Evolutionary conservation across 345 rosid species (phyloP).

Genomic region (Lepidium aucheri): DNA sequence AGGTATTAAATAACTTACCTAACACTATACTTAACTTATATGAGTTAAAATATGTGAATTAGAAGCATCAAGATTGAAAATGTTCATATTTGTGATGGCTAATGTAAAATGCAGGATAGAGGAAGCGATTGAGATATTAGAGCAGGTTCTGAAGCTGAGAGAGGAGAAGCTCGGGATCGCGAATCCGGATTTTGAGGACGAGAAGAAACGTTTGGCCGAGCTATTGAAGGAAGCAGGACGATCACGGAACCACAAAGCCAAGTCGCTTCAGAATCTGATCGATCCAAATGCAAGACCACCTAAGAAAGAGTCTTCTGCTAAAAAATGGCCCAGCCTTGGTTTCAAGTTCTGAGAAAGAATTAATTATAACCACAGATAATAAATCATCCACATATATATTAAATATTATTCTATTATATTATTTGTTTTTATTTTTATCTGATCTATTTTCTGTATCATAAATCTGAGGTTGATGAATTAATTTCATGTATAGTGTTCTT

Average conservation of each 20-base stretch:
- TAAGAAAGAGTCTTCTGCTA: slow-evolving; percentile 57
- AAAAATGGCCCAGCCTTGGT: slow-evolving; percentile 91
- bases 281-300: slow-evolving; percentile 72
- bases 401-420: neutral
- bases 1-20: slow-evolving; percentile 42
- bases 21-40: neutral
- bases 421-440: neutral
- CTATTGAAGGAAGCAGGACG: slow-evolving; percentile 97
- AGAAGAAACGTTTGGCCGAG: slow-evolving; percentile 85
- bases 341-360: slow-evolving; percentile 51
- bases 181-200: slow-evolving; percentile 95
- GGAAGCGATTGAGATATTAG: slow-evolving; percentile 95
- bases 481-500: slow-evolving; percentile 25
- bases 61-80: neutral
- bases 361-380: neutral
- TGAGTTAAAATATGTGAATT: neutral
- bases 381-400: slow-evolving; percentile 15
- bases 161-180: slow-evolving; percentile 98
- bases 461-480: slow-evolving; percentile 18
- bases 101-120: slow-evolving; percentile 57
- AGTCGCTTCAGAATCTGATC: slow-evolving; percentile 86
- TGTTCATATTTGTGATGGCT: neutral
- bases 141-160: slow-evolving; percentile 78
- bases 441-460: slow-evolving; percentile 25
- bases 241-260: slow-evolving; percentile 76